phyloP scores from a whole-genome alignment of 2,329 filamentous ascomycete genomes.

The Pseudogymnoascus sp. region DNA sequence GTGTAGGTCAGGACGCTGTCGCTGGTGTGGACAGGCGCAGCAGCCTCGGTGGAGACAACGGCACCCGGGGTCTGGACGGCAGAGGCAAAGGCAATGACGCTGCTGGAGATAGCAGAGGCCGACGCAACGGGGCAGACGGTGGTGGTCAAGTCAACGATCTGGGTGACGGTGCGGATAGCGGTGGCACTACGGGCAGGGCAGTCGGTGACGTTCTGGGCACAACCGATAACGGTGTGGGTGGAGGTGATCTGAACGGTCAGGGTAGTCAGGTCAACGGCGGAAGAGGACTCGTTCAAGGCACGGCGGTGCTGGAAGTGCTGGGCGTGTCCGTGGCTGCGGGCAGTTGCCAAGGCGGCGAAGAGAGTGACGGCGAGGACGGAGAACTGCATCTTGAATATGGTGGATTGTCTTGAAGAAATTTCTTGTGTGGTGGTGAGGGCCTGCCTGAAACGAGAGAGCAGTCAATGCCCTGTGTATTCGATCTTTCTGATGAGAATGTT shows the following conservation, averaged over 20 bases:
- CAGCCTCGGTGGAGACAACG: neutral
- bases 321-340: neutral
- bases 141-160: conserved; percentile 3
- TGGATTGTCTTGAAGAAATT: neutral
- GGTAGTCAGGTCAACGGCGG: neutral
- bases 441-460: conserved; percentile 2
- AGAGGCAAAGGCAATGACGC: neutral
- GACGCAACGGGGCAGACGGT: neutral
- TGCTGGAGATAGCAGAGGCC: neutral
- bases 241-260: neutral
- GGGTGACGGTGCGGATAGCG: neutral
- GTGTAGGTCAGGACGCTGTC: conserved; percentile 2
- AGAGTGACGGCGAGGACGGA: neutral
- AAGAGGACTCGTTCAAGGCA: neutral
- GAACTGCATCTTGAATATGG: conserved; percentile 3
- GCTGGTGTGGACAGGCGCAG: neutral
- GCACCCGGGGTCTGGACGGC: neutral
- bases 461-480: neutral
- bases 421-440: conserved; percentile 1
- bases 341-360: neutral
- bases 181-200: neutral
- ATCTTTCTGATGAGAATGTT: neutral
- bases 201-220: conserved; percentile 2
- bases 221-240: neutral
- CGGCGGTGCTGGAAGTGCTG: conserved; percentile 1